Evolutionary conservation across 176 grass and related monocot genomes (phyloP).

Genomic region (sorghum (Sorghum bicolor)): DNA sequence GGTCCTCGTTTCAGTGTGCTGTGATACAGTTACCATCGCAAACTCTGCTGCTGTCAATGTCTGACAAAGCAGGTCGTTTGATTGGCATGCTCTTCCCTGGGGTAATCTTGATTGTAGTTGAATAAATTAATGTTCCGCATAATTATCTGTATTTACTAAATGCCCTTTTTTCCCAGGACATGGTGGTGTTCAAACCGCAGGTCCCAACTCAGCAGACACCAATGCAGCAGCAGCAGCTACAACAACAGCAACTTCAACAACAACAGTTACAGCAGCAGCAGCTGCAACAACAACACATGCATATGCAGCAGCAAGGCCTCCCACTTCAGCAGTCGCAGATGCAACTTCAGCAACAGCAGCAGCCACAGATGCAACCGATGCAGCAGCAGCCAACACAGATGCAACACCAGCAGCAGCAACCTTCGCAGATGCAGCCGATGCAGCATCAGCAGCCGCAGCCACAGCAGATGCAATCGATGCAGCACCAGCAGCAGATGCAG

Average conservation of each 20-base stretch:
- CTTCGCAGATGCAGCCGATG: constrained; percentile 19
- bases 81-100: constrained; percentile 99
- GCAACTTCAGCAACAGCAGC: constrained; percentile 15
- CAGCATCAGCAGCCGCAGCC: constrained; percentile 23
- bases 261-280: constrained; percentile 41
- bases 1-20: constrained; percentile 62
- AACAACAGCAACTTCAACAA: constrained; percentile 39
- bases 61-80: constrained; percentile 82
- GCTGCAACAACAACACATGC: constrained; percentile 51
- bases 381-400: constrained; percentile 28
- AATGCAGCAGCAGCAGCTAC: constrained; percentile 45
- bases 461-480: not conserved
- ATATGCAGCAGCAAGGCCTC: constrained; percentile 50
- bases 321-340: constrained; percentile 37
- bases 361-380: constrained; percentile 11
- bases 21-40: constrained; percentile 99
- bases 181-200: constrained; percentile 99
- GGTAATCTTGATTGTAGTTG: constrained; percentile 47
- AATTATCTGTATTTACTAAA: constrained; percentile 18
- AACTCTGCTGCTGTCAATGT: constrained; percentile 86
- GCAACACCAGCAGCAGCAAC: not conserved
- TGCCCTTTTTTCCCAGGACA: constrained; percentile 45
- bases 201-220: constrained; percentile 72
- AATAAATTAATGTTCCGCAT: not conserved
- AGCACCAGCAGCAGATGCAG: constrained; percentile 29